Conservation (phyloP, 305 asterid species). For the Lippia alba region DNA sequence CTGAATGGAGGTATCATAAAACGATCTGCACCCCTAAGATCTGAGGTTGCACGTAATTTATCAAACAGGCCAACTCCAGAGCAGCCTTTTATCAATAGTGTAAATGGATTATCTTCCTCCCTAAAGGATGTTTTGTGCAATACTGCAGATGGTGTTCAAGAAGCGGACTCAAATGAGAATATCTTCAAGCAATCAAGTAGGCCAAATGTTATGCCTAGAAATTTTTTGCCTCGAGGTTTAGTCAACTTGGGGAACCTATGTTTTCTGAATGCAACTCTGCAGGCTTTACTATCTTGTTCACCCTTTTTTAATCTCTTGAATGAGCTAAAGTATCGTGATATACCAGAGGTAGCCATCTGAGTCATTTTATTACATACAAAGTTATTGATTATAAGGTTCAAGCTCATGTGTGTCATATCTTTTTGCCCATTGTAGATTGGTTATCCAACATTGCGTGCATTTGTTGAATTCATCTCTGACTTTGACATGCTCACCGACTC, state of each 20-base stretch:
- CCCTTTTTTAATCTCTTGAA: conserved; percentile 71
- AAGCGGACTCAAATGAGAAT: conserved; percentile 30
- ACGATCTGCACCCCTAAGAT: conserved; percentile 28
- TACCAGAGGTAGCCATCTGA: conserved; percentile 62
- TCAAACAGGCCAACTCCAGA: conserved; percentile 34
- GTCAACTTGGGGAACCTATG: conserved; percentile 85
- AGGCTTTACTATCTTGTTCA: conserved; percentile 81
- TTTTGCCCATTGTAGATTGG: conserved; percentile 58
- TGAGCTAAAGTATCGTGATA: conserved; percentile 59
- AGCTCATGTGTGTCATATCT: conserved; percentile 34
- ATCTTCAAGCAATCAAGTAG: conserved; percentile 45
- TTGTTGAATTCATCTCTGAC: conserved; percentile 78
- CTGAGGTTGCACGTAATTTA: conserved; percentile 28
- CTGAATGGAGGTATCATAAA: conserved; percentile 35
- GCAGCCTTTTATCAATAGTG: conserved; percentile 37
- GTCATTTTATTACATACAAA: conserved; percentile 25
- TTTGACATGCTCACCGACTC: conserved; percentile 58
- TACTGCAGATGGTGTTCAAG: conserved; percentile 41
- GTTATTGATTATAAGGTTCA: neutral
- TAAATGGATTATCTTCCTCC: conserved; percentile 38
- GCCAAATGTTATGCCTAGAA: conserved; percentile 40
- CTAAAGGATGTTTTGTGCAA: conserved; percentile 38
- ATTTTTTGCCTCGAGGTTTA: conserved; percentile 78
- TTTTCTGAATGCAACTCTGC: conserved; percentile 84
- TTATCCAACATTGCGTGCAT: conserved; percentile 78